phyloP scores from a whole-genome alignment of 1,284 basidiomycete genomes.

The Austropuccinia psidii region DNA sequence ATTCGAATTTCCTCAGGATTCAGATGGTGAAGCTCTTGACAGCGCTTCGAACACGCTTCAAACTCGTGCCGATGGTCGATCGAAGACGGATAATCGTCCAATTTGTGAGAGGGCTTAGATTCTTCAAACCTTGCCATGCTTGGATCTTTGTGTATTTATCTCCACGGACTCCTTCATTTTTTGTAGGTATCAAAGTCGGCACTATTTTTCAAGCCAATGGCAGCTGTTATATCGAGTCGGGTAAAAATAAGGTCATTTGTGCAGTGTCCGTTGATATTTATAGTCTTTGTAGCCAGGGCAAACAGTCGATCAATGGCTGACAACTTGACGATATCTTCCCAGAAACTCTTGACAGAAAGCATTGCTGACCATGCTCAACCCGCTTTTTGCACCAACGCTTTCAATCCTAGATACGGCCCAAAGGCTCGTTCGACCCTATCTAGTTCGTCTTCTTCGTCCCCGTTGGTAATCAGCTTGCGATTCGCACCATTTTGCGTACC shows the following conservation, averaged over 20 bases:
- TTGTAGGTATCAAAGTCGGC: conserved; percentile 1
- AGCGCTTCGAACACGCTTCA: neutral
- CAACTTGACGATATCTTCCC: neutral
- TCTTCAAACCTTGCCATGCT: neutral
- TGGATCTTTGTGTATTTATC: neutral
- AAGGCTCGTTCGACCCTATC: conserved; percentile 14
- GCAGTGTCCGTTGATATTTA: conserved; percentile 6
- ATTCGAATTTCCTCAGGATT: neutral
- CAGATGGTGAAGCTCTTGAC: too few species aligned
- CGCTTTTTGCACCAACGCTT: neutral
- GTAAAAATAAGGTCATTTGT: conserved; percentile 16
- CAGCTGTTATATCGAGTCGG: conserved; percentile 13
- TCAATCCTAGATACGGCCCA: conserved; percentile 14
- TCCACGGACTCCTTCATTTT: neutral
- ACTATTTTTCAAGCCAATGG: conserved; percentile 14
- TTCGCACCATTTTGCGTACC: conserved; percentile 20
- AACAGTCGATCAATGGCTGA: neutral
- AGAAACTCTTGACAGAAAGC: neutral
- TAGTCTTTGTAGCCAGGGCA: neutral
- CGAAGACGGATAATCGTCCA: neutral
- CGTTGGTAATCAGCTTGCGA: neutral
- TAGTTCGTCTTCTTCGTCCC: conserved; percentile 3
- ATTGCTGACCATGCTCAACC: neutral
- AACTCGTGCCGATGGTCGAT: conserved; percentile 4
- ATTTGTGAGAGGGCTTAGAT: neutral